These are phyloP conservation scores for Pseudofabraea citricarpa DNA, from an alignment of 2,329 filamentous ascomycete species.

Conservation along the genomic window DNA sequence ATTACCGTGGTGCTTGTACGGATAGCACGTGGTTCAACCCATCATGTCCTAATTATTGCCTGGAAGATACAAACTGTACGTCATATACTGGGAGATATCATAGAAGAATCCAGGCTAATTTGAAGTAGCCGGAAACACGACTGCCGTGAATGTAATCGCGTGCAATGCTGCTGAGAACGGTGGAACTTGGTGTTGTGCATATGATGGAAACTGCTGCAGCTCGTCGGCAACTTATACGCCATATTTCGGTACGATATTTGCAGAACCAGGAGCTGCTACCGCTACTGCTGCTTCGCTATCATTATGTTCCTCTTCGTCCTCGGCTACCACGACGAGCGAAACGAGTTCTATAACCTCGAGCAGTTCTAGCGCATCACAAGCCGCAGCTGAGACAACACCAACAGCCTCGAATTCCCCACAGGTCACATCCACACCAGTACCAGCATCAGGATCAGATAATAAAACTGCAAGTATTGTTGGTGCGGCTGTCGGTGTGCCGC, in stretches of 20 bases:
- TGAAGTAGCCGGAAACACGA: constrained; percentile 8
- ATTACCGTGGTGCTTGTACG: constrained; percentile 15
- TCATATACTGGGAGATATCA: neutral
- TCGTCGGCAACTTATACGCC: constrained; percentile 4
- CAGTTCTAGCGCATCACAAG: neutral
- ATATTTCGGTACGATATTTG: constrained; percentile 12
- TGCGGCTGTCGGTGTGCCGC: constrained; percentile 8
- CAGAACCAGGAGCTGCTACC: neutral
- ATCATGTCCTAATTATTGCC: constrained; percentile 13
- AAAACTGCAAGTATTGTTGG: constrained; percentile 7
- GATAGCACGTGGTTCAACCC: constrained; percentile 13
- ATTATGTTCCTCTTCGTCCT: neutral
- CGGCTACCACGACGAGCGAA: neutral
- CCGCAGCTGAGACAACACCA: neutral
- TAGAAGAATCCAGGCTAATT: neutral
- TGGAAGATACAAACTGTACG: constrained; percentile 8
- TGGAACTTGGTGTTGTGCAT: constrained; percentile 16
- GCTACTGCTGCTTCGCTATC: neutral
- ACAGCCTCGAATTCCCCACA: neutral
- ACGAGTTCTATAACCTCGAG: neutral
- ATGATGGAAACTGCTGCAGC: constrained; percentile 11
- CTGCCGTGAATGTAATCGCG: constrained; percentile 9
- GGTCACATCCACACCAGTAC: no score
- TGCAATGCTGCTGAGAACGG: constrained; percentile 6
- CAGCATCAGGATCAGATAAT: neutral